Conservation (phyloP, 805 yeast genomes). For the Metschnikowia noctiluminum region DNA sequence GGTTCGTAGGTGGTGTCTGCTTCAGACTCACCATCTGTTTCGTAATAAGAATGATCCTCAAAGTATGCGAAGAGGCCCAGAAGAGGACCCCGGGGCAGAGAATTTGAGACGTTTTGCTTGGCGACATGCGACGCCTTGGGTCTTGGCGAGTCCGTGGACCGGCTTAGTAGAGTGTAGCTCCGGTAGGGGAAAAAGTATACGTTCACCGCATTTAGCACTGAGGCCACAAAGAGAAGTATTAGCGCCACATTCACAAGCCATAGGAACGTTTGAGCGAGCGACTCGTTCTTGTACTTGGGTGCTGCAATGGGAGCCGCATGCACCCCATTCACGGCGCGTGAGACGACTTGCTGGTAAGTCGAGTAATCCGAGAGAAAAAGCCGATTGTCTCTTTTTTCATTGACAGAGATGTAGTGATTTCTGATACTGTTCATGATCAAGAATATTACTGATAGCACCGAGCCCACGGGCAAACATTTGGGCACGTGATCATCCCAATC, state of each 20-base stretch:
- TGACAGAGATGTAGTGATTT: constrained; percentile 25
- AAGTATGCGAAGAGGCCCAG: constrained; percentile 12
- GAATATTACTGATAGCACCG: constrained; percentile 18
- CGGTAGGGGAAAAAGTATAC: constrained; percentile 20
- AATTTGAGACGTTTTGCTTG: constrained; percentile 12
- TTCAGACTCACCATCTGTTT: constrained; percentile 19
- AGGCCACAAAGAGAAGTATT: constrained; percentile 12
- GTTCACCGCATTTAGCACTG: constrained; percentile 18
- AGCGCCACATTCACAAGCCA: constrained; percentile 18
- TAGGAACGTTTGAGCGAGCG: constrained; percentile 13
- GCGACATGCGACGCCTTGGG: constrained; percentile 27
- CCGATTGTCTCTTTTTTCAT: constrained; percentile 27
- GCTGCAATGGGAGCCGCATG: constrained; percentile 1
- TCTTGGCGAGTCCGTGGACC: constrained; percentile 17
- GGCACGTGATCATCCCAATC: constrained; percentile 41
- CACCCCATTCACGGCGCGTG: constrained; percentile 15
- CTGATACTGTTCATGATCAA: constrained; percentile 22
- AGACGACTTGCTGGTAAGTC: constrained; percentile 30
- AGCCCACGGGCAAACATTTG: constrained; percentile 32
- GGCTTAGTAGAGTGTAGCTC: constrained; percentile 32
- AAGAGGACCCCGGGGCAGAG: constrained; percentile 13
- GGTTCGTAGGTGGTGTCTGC: constrained; percentile 23
- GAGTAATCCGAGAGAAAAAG: constrained; percentile 35
- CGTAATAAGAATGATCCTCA: constrained; percentile 16
- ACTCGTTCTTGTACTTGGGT: constrained; percentile 4